Evolutionary conservation across 192 early-diverging fungal species (phyloP).

Genomic region (Coemansia aciculifera): DNA sequence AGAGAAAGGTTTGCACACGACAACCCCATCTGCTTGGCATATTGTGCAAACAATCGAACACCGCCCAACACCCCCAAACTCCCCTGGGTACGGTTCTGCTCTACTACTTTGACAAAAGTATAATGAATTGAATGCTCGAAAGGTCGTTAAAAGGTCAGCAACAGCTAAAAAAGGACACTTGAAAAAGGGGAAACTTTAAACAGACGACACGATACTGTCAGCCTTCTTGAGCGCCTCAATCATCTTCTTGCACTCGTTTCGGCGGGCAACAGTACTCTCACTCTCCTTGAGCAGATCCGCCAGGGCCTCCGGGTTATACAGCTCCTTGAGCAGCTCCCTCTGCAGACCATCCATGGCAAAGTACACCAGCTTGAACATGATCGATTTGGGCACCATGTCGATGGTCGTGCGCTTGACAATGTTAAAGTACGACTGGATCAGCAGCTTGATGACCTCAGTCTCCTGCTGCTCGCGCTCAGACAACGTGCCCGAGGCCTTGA

Average conservation of each 20-base stretch:
- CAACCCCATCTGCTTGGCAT: background rate
- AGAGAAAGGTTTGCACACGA: background rate
- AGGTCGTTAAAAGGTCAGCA: background rate
- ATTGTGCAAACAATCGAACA: background rate
- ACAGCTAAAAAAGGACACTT: background rate
- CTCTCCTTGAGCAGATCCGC: constrained; percentile 95
- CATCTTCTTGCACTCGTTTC: constrained; percentile 98
- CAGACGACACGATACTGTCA: constrained; percentile 53
- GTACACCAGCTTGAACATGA: constrained; percentile 96
- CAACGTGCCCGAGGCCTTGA: constrained; percentile 93
- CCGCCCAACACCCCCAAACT: background rate
- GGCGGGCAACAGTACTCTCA: constrained; percentile 85
- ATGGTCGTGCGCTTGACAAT: constrained; percentile 98
- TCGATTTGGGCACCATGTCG: constrained; percentile 97
- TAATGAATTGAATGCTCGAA: background rate
- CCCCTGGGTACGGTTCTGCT: background rate
- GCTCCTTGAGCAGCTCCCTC: constrained; percentile 89
- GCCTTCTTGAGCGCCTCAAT: constrained; percentile 73
- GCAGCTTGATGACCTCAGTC: constrained; percentile 97
- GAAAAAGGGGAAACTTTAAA: constrained; percentile 1
- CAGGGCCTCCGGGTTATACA: constrained; percentile 95
- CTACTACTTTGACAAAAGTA: too few species aligned
- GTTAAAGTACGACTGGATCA: constrained; percentile 97
- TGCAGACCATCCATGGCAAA: constrained; percentile 92
- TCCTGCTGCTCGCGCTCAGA: constrained; percentile 98